A percentile compares a stretch with the other conserved stretches of the same genome.
These are phyloP conservation scores for Daldinia sp. DNA, from an alignment of 2,329 filamentous ascomycete genomes.

Conservation along the genomic window DNA sequence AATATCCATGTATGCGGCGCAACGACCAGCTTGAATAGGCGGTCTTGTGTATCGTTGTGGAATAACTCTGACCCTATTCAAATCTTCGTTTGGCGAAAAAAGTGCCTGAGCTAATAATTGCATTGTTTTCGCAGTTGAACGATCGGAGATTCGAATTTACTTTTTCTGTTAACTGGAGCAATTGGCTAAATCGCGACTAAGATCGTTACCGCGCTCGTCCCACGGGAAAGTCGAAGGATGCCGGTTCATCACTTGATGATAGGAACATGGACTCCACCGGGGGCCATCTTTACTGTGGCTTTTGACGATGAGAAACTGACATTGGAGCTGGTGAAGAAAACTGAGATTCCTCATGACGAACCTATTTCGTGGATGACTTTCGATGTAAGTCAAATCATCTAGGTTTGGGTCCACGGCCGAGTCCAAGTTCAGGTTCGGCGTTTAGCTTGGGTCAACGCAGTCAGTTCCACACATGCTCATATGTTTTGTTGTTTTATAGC, in stretches of 20 bases:
- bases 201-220: slow-evolving; percentile 16
- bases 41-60: not conserved
- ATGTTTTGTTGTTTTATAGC: slow-evolving; percentile 61
- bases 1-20: not conserved
- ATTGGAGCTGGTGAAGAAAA: slow-evolving; percentile 81
- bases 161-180: not conserved
- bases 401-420: not conserved
- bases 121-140: slow-evolving; percentile 7
- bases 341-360: slow-evolving; percentile 83
- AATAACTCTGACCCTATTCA: slow-evolving; percentile 14
- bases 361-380: slow-evolving; percentile 96
- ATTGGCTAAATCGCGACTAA: slow-evolving; percentile 1
- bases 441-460: not conserved
- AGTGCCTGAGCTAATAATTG: not conserved
- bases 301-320: slow-evolving; percentile 86
- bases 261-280: slow-evolving; percentile 90
- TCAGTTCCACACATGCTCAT: slow-evolving; percentile 36
- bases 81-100: not conserved
- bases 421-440: not conserved
- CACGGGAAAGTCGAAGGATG: slow-evolving; percentile 64
- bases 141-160: slow-evolving; percentile 1
- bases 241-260: slow-evolving; percentile 89
- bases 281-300: slow-evolving; percentile 88
- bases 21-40: not conserved
- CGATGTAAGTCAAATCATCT: slow-evolving; percentile 70